Conservation (phyloP, 345 rosid species). For the Melaleuca alternifolia region DNA sequence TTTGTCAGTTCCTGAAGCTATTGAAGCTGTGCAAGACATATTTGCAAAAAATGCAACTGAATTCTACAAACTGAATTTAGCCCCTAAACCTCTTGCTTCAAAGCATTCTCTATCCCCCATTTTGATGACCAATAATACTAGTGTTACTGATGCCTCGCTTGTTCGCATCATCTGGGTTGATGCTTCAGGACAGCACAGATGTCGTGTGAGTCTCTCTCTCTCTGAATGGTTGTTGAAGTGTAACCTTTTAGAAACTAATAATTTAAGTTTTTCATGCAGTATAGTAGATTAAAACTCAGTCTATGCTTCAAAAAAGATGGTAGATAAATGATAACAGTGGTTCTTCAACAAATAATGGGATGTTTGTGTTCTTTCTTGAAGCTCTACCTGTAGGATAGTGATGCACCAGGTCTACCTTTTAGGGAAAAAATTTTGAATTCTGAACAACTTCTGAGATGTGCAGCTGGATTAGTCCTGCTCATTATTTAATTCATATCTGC, state of each 20-base stretch:
- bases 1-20: constrained; percentile 68
- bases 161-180: constrained; percentile 87
- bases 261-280: neutral
- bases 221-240: neutral
- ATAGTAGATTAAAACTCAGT: neutral
- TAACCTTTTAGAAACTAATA: neutral
- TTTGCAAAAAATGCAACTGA: constrained; percentile 46
- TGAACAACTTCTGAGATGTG: neutral
- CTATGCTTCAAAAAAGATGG: neutral
- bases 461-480: neutral
- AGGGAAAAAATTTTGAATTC: neutral
- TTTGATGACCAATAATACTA: constrained; percentile 9
- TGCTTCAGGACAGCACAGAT: constrained; percentile 92
- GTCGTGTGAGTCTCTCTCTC: constrained; percentile 53
- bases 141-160: constrained; percentile 27
- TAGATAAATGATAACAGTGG: neutral
- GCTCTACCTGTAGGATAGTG: neutral
- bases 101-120: constrained; percentile 9
- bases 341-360: neutral
- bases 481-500: neutral
- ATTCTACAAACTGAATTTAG: constrained; percentile 56
- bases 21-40: constrained; percentile 72
- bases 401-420: neutral
- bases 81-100: constrained; percentile 7
- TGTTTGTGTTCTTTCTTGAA: neutral